Conservation (phyloP, 164 flowering plant genomes). For the Santalum album region DNA sequence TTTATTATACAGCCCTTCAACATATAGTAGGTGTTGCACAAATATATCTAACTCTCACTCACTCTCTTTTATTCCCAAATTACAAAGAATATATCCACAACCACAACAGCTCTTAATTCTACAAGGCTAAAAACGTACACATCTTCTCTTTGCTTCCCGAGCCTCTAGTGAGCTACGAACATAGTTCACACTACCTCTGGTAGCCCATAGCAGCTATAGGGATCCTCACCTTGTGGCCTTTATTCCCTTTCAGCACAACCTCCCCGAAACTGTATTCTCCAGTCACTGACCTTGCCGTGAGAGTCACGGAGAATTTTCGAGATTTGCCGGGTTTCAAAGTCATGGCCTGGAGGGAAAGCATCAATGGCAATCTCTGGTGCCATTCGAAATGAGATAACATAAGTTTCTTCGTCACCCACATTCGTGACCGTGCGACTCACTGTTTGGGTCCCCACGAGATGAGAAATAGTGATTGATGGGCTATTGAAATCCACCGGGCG, state of each 20-base stretch:
- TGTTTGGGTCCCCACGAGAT: slow-evolving; percentile 61
- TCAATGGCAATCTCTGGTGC: slow-evolving; percentile 72
- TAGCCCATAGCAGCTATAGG: slow-evolving; percentile 94
- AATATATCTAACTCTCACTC: slow-evolving; percentile 12
- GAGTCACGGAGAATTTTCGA: slow-evolving; percentile 51
- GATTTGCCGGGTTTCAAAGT: slow-evolving; percentile 68
- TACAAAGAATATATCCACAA: slow-evolving; percentile 60
- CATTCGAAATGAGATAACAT: slow-evolving; percentile 63
- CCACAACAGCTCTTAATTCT: slow-evolving; percentile 13
- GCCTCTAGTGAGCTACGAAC: too few relatives aligned
- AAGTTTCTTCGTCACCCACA: slow-evolving; percentile 79
- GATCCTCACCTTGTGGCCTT: slow-evolving; percentile 89
- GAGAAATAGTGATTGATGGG: slow-evolving; percentile 81
- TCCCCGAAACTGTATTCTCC: slow-evolving; percentile 84
- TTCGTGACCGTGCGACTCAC: slow-evolving; percentile 77
- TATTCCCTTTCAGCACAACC: slow-evolving; percentile 76
- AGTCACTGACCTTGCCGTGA: slow-evolving; percentile 63
- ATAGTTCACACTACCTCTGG: slow-evolving; percentile 27
- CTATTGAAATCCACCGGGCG: slow-evolving; percentile 68
- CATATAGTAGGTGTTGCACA: slow-evolving; percentile 11
- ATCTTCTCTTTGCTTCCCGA: too few relatives aligned
- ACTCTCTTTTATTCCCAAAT: slow-evolving; percentile 36
- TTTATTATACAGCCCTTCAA: slow-evolving; percentile 21
- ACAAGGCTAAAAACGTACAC: not conserved
- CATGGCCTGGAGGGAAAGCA: slow-evolving; percentile 73